Evolutionary conservation across 352 stramenopile species (phyloP), one percentile per base, ranked within the genome.

Genomic region (Phytophthora hybrid): DNA sequence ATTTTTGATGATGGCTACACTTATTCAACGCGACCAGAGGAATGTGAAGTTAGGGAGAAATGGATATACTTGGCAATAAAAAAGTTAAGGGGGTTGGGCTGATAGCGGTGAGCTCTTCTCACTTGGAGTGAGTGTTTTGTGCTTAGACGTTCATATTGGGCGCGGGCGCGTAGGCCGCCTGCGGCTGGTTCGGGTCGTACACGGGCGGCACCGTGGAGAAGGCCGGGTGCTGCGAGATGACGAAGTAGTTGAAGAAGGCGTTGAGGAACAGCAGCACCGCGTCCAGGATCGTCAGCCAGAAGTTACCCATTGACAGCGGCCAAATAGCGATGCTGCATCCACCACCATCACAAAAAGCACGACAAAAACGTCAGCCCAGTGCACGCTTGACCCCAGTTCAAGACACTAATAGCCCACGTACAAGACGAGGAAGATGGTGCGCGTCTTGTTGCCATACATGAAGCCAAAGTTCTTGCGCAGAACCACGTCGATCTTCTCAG

Each of bases 161-260:
- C 3, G 71, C 26, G 3, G 61, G 62, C 14, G 66, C 65, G 46
- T 80, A 80, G 37, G 53, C 64, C n/a, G 72, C 31, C 26, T 76
- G 69, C 3, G 65, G 63, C 56, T 74, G 71, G 53, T 69, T 76
- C 23, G 59, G 51, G 56, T 81, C 65, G 59, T 78, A 73, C 57
- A 76, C 63, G 9, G 66, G 60, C 31, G 64, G 78, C 69, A 88
- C 68, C 21, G 84, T 78, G 23, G 82, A 90, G 69, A 90, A 90
- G 21, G 80, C 81, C 39, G 80, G 82, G 77, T 90, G 82, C 77
- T 96, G 86, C 37, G 85, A 95, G 74, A 97, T 93, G 66, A 97
- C 90, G 73, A 89, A 97, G 79, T 94, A 97, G 83, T 97, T 97
- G 85, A 97, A 97, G 71, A 97, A 95, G 16, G 90, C 90, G 67